Base-by-base conservation (phyloP, 768 basidiomycete genomes). In the Leccinum subtestaceum region DNA sequence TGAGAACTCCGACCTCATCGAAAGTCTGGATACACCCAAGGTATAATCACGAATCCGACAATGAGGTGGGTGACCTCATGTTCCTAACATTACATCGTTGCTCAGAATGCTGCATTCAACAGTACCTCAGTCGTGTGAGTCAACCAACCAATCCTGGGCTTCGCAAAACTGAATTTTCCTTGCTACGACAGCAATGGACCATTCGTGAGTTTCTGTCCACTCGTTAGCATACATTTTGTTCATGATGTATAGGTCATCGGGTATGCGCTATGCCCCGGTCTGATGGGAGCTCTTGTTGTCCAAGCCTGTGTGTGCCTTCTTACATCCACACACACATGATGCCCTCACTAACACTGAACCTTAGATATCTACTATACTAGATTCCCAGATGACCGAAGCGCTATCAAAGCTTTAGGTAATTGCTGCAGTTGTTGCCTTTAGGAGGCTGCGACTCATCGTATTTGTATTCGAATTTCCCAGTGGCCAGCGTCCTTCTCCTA, bases 391-490 rank as follows among this genome's bases (percentile, higher is more conserved):
- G 48, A 49, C 27, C 23, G 25, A 49, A 5, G 27, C 10, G 48
- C 17, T 17, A 49, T 49, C 27, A 49, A 49, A 17, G 4, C 12
- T 17, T 29, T 49, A 29, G 48, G 48, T 49, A 17, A 21, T 17
- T 29, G 17, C 17, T 5, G 8, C 4, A 2, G 40, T 0, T 21
- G 0, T 32, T 21, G n/a, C 40, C 27, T 21, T 51, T 56, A 38
- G 36, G 4, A 25, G 3, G 4, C 6, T 21, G n/a, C 4, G 43
- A 45, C 10, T 45, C 43, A 45, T 29, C 7, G 27, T 27, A 27
- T 27, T 43, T 45, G 5, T 45, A 11, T 45, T 9, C 17, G 11
- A 13, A 70, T 69, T 63, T n/a, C 43, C 11, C 15, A 69, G 67
- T 68, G 0, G 53, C 19, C 2, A 31, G 36, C 3, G 11, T 62